Base-by-base conservation (phyloP, 352 stramenopile species). In the Phytophthora sp. region DNA sequence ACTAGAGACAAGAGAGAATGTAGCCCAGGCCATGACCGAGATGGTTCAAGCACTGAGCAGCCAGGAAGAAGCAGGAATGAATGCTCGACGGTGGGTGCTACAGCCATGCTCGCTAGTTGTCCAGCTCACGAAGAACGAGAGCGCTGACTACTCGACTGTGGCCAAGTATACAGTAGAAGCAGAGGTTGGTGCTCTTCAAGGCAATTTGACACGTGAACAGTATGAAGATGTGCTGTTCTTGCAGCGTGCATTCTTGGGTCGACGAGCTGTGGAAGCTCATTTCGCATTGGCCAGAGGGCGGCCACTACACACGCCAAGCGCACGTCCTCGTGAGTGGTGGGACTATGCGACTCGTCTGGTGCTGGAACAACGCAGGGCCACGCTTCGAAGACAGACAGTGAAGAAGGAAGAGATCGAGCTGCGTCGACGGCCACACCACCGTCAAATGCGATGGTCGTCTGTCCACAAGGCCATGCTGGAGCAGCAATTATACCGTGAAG, bases 171-270 rank as follows among this genome's bases (percentile, higher is more conserved):
- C 79, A 3, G 65, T 93, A 12, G 74, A 86, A 29, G 75, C 84
- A 4, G 75, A 82, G 52, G 39, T 92, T 9, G 69, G 73, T 7
- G 69, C 69, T 12, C 35, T 95, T 15, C 66, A 74, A 30, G 80
- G 82, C 55, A 73, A 63, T 2, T 66, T 95, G 26, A 89, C 84
- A 12, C 73, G 84, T 1, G 81, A 92, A 56, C 86, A 95, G 65
- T 95, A 93, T 56, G 84, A 93, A 64, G 86, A 95, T 33, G 80
- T 90, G 64, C 38, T 90, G 29, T 93, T 93, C 42, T 54, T 95
- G 27, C 69, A 89, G 53, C 73, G 80, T 23, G 86, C 83, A 23
- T 93, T 95, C 52, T 41, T 78, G 4, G 74, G 82, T 1, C 77
- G 86, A 11, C 67, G 73, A 3, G 83, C 79, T 1, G 80, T 95